Evolutionary conservation across 352 stramenopile species (phyloP).

Genomic region (Elongisporangium undulatum): DNA sequence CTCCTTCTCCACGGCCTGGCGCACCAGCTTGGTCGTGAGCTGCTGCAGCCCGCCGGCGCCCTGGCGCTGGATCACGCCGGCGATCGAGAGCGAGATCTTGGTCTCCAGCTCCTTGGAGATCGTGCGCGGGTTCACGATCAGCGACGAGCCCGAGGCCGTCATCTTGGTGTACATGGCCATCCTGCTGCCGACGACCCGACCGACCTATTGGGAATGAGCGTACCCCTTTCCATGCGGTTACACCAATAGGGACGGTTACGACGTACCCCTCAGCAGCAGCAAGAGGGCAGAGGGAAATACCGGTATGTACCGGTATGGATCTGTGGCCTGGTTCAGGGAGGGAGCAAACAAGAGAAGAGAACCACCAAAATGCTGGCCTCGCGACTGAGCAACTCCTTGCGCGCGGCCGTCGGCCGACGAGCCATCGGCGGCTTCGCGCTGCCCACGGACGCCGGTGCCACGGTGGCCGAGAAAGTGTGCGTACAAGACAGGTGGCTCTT

Average conservation of each 20-base stretch:
- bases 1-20: constrained; percentile 81
- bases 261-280: not conserved
- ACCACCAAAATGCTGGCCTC: constrained; percentile 35
- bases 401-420: constrained; percentile 25
- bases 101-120: constrained; percentile 82
- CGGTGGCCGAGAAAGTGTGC: constrained; percentile 61
- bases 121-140: constrained; percentile 67
- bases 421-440: constrained; percentile 49
- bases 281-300: constrained; percentile 1
- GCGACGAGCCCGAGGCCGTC: constrained; percentile 57
- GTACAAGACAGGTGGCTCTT: constrained; percentile 2
- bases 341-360: constrained; percentile 1
- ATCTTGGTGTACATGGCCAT: constrained; percentile 83
- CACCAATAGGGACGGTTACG: not conserved
- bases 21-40: constrained; percentile 76
- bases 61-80: constrained; percentile 54
- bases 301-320: constrained; percentile 5
- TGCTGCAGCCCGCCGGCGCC: constrained; percentile 36
- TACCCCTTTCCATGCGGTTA: no score
- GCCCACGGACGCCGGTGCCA: constrained; percentile 23
- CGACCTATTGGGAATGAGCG: not conserved
- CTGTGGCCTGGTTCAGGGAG: constrained; percentile 3
- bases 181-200: not conserved
- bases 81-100: constrained; percentile 74
- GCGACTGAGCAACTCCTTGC: constrained; percentile 9